Conservation (phyloP, 768 basidiomycete species). For the Epithele typhae region DNA sequence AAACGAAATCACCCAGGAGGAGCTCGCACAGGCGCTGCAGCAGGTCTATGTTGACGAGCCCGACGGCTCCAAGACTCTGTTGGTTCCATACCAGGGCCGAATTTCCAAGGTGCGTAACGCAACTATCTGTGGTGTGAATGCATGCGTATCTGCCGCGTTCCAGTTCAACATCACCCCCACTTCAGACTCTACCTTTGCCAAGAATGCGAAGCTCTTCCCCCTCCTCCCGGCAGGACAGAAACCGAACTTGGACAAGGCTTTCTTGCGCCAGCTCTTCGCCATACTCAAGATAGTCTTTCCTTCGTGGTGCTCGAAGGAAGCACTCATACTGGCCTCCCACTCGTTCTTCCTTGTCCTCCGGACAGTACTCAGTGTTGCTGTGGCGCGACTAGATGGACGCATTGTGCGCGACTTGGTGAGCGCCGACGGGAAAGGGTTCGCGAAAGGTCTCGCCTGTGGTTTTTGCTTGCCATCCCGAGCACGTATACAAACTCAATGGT, state of each 20-base stretch:
- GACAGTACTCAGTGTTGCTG: constrained; percentile 83
- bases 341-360: constrained; percentile 82
- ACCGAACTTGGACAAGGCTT: constrained; percentile 65
- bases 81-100: constrained; percentile 60
- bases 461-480: constrained; percentile 84
- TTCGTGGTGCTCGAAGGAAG: constrained; percentile 60
- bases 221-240: constrained; percentile 45
- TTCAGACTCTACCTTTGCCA: constrained; percentile 41
- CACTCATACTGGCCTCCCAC: constrained; percentile 69
- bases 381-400: constrained; percentile 83
- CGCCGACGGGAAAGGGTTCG: constrained; percentile 80
- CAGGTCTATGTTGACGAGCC: constrained; percentile 57
- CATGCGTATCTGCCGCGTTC: not conserved
- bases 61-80: constrained; percentile 58
- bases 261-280: constrained; percentile 68
- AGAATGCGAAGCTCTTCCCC: constrained; percentile 60
- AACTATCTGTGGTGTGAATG: not conserved
- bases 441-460: constrained; percentile 83
- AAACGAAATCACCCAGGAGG: constrained; percentile 25
- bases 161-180: constrained; percentile 34
- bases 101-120: constrained; percentile 51
- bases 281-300: constrained; percentile 74
- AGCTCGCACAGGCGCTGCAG: constrained; percentile 47
- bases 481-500: constrained; percentile 97
- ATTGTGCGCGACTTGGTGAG: constrained; percentile 88